Base-by-base conservation (phyloP, 2,329 filamentous ascomycete genomes). In the Aschersonia sp. region DNA sequence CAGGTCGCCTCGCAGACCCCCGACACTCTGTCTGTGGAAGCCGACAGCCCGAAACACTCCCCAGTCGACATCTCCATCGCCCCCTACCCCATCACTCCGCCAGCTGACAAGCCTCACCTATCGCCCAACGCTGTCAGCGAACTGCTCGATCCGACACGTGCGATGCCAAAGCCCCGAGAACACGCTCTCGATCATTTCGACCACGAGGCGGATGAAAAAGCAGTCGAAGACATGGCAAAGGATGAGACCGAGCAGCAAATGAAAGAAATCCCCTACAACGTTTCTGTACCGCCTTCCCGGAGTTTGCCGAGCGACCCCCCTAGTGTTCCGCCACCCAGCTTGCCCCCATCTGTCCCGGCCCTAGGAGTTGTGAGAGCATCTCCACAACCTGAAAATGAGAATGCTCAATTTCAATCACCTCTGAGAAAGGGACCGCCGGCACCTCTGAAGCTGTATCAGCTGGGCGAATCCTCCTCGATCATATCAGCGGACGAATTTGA, bases 351-450 rank as follows among this genome's bases (percentile, higher is more conserved):
- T 7, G 58, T 64, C 44, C 70, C 69, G 6, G 59, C 58, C 5
- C 56, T 72, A 33, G 57, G 68, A 5, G 51, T 69, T 6, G 62
- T 67, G 31, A 68, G 72, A 49, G 62, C 72, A 10, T 69, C 67
- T 1, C 66, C 71, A 2, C 60, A 64, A 39, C 54, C 67, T 11
- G 68, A 73, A 35, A 68, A 72, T 31, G 68, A 66, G 3, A 57
- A 71, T 5, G 60, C 66, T 8, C 70, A 72, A 51, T 80, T 79
- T 49, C 70, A 75, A 2, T 74, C 79, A 1, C 80, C 83, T 11
- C 76, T 78, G 45, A 78, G 89, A 50, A 96, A 94, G 62, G 78
- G 83, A 5, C 88, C 89, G 3, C 90, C 90, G 44, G 85, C 87
- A 10, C 89, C 90, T 2, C 65, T 97, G 47, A 82, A 89, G 58